These are phyloP conservation scores for Globisporangium rhizosaccharum DNA, from an alignment of 352 stramenopile genomes.

Conservation along the genomic window DNA sequence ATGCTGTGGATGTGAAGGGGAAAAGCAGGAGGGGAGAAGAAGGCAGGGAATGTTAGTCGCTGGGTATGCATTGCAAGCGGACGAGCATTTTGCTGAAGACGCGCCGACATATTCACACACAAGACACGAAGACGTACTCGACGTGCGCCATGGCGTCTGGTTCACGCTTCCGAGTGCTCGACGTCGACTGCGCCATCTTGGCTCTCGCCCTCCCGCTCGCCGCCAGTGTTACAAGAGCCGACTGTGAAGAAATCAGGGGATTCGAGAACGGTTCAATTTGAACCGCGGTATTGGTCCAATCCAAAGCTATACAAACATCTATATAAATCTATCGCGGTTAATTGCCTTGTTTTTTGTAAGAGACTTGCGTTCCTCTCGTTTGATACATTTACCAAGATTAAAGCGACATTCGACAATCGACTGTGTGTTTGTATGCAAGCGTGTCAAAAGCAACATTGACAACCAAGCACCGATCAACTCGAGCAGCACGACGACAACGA, in stretches of 20 bases:
- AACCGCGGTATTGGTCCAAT: too few species aligned
- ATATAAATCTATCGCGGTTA: too few species aligned
- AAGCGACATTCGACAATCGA: too few species aligned
- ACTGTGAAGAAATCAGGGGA: too few species aligned
- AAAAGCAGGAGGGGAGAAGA: neutral
- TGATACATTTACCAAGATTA: too few species aligned
- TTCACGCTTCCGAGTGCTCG: slow-evolving; percentile 20
- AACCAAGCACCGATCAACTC: neutral
- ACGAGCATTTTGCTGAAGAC: neutral
- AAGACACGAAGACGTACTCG: slow-evolving; percentile 33
- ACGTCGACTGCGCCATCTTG: slow-evolving; percentile 8
- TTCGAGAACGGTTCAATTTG: too few species aligned
- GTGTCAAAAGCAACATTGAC: too few species aligned
- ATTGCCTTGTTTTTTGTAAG: too few species aligned
- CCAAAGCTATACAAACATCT: too few species aligned
- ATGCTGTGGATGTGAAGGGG: slow-evolving; percentile 28
- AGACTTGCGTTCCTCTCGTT: too few species aligned
- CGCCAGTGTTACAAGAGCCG: too few species aligned
- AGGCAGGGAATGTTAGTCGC: neutral
- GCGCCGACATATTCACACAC: neutral
- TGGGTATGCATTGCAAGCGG: neutral
- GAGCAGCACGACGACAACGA: neutral
- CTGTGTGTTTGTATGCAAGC: too few species aligned
- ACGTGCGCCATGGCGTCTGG: slow-evolving; percentile 38
- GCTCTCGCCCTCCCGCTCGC: neutral